Percentiles rank a stretch among this genome's conserved stretches.
Evolutionary conservation across 306 rosid genomes (phyloP).

Genomic region (Lathyrus aphaca): DNA sequence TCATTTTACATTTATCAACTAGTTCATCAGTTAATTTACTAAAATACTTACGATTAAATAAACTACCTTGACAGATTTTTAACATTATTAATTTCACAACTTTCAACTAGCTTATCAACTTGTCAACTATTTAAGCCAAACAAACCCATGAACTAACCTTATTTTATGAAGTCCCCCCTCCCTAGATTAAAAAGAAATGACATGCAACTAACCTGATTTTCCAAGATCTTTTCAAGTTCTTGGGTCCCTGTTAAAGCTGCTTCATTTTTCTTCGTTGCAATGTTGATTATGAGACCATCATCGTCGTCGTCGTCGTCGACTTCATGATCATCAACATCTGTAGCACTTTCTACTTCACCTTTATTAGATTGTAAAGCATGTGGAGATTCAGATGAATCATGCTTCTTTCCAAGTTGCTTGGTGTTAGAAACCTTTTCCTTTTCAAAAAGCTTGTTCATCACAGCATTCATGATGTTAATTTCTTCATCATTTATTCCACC

Average conservation of each 20-base stretch:
- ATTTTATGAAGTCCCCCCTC: slow-evolving; percentile 12
- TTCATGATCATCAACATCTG: slow-evolving; percentile 59
- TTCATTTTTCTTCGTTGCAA: slow-evolving; percentile 47
- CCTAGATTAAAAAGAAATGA: background rate
- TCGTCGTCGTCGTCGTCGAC: slow-evolving; percentile 48
- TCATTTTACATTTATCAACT: background rate
- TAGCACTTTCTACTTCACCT: slow-evolving; percentile 49
- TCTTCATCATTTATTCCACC: slow-evolving; percentile 69
- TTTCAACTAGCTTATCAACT: slow-evolving; percentile 2
- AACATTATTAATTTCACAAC: background rate
- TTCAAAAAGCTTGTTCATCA: slow-evolving; percentile 68
- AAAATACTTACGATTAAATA: background rate
- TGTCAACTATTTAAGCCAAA: slow-evolving; percentile 3
- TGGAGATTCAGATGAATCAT: slow-evolving; percentile 35
- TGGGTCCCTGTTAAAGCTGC: slow-evolving; percentile 30
- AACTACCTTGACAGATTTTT: background rate
- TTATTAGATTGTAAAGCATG: slow-evolving; percentile 41
- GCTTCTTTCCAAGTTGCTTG: slow-evolving; percentile 33
- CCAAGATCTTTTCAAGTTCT: slow-evolving; percentile 51
- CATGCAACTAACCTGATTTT: slow-evolving; percentile 46
- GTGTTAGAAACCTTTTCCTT: slow-evolving; percentile 44
- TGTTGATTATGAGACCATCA: slow-evolving; percentile 66
- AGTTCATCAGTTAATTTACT: background rate
- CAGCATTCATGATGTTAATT: slow-evolving; percentile 69
- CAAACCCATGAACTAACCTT: slow-evolving; percentile 33